These are phyloP conservation scores for Sugiyamaella floridensis DNA, from an alignment of 805 yeast species.

Conservation along the genomic window DNA sequence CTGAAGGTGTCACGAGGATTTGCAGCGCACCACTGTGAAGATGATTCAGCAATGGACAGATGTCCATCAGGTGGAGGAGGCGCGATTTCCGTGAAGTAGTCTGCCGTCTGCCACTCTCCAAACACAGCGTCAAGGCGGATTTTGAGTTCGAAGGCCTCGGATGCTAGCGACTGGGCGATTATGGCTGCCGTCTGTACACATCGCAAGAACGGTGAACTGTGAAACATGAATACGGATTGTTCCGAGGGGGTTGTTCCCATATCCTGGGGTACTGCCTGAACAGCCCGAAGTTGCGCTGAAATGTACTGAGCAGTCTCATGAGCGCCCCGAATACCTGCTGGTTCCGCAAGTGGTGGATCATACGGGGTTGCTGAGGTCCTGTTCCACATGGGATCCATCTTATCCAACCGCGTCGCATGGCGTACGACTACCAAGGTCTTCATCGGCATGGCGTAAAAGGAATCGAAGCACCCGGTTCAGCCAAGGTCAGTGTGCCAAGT, in stretches of 20 bases:
- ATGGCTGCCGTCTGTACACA: slow-evolving; percentile 32
- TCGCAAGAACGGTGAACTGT: slow-evolving; percentile 33
- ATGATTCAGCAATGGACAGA: slow-evolving; percentile 21
- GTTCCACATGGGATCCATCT: slow-evolving; percentile 28
- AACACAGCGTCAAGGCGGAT: slow-evolving; percentile 27
- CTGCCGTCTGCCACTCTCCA: slow-evolving; percentile 36
- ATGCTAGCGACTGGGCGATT: slow-evolving; percentile 21
- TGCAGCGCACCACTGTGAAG: slow-evolving; percentile 20
- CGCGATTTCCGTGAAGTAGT: slow-evolving; percentile 28
- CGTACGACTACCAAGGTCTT: slow-evolving; percentile 26
- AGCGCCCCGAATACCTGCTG: slow-evolving; percentile 26
- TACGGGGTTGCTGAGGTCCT: slow-evolving; percentile 28
- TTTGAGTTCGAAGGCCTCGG: background rate
- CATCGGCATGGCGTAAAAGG: slow-evolving; percentile 4
- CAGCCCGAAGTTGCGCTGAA: slow-evolving; percentile 9
- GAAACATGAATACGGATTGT: slow-evolving; percentile 18
- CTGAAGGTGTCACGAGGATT: slow-evolving; percentile 1
- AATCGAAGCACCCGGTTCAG: too few species aligned
- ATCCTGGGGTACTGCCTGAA: slow-evolving; percentile 7
- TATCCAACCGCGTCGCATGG: slow-evolving; percentile 32
- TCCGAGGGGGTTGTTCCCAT: slow-evolving; percentile 7
- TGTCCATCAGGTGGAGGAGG: slow-evolving; percentile 35
- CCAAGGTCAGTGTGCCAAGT: too few species aligned
- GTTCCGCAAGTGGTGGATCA: slow-evolving; percentile 33
- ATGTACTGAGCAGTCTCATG: slow-evolving; percentile 19